Base-by-base conservation (phyloP, 2,329 filamentous ascomycete species). In the Xylaria sp. region DNA sequence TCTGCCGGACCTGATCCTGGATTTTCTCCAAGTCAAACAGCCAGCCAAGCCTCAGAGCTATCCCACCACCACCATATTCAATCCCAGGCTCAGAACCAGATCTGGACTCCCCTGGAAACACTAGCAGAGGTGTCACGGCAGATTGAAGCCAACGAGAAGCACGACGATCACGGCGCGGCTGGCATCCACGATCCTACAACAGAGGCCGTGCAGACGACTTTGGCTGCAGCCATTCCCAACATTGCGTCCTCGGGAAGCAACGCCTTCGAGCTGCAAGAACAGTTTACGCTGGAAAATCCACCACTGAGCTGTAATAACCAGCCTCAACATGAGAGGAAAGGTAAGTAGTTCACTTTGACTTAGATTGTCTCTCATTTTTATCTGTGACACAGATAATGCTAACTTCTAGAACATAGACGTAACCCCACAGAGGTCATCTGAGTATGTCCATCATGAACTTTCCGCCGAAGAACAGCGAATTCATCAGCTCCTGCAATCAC, bases 71-170 rank as follows among this genome's bases (percentile, higher is more conserved):
- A 71, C 47, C 68, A n/a, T n/a, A n/a, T 67, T 52, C 60, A 69
- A 6, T 43, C 69, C n/a, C 71, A 75, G 47, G 77, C 79, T 21
- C 71, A 81, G 7, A 81, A 83, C 1, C 72, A 76, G 60, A 73
- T 74, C 67, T 92, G 92, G 83, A 92, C 92, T 64, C 91, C 92
- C 1, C 82, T 97, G 38, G 92, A 96, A 74, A 93, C 93, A 4
- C 82, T 97, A 21, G 93, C 93, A 33, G 93, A 97, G 77, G 93
- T 94, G 0, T 96, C 93, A 52, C 86, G 92, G 53, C 91, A 92
- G 75, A 86, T 95, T 61, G 90, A 91, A 69, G 80, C 87, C 15
- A 85, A 82, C 63, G 84, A 88, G 70, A 87, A 87, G 72, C 84
- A 82, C 55, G 84, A 85, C 69, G 80, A 81, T 60, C 78, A 84